Evolutionary conservation across 2,329 filamentous ascomycete species (phyloP), one percentile per base, ranked within the genome.

Genomic region (Clonostachys sp.): DNA sequence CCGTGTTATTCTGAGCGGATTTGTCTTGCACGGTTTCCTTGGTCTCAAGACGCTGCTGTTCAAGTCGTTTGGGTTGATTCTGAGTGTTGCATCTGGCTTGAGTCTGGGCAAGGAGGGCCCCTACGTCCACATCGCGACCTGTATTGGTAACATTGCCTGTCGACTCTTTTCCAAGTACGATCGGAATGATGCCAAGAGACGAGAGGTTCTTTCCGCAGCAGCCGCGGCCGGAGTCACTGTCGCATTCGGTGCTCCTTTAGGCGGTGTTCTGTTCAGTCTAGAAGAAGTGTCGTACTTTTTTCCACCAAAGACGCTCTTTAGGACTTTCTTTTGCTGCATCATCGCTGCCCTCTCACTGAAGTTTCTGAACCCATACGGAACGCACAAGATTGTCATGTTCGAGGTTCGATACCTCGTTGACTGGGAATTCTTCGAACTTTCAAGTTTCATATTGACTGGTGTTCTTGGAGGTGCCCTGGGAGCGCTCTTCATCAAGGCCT

Each of bases 241-340:
- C 34, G 92, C 92, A 12, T 97, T 97, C 62, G 92, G 92, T 36
- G 91, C 92, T 1, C 92, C 92, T 40, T 61, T 83, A 0, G 90
- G 91, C 9, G 92, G 92, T 45, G 91, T 96, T 2, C 75, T 97
- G 4, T 97, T 97, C 66, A 91, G 90, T 34, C 68, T 97, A 33
- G 94, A 99, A 67, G 94, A 97, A 75, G 91, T 97, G 52, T 83
- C 89, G 56, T 97, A 97, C 66, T 97, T 97, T 67, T 97, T 97
- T 64, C 92, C 94, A 1, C 90, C 92, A 6, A 97, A 99, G 71
- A 97, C 92, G 0, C 78, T 99, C 9, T 99, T 99, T 72, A 78
- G 94, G 46, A 97, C 94, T 0, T 99, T 99, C 67, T 97, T 97
- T 68, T 97, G 92, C 72, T 97, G 92, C 66, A 97, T 97, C 57